Evolutionary conservation across 2,329 filamentous ascomycete genomes (phyloP), one percentile per base, ranked within the genome.

Genomic region (Acephala macrosclerotiorum): DNA sequence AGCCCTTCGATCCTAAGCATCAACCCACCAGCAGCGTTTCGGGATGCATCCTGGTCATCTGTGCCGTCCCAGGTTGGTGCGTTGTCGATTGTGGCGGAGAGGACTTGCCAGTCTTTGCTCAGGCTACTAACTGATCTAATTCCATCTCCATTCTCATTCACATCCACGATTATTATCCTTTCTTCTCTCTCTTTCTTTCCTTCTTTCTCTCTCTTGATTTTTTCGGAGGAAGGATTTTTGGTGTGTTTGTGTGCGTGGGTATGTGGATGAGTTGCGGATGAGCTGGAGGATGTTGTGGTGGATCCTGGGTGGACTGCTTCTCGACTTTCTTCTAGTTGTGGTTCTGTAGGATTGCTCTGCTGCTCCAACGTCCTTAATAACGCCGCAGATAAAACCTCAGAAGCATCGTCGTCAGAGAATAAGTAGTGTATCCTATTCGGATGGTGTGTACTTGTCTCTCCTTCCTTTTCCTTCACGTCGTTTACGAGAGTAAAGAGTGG

Each of bases 401-500:
- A 87, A n/a, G 60, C 66, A 75, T 97, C 94, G 79, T 98, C 96
- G 78, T 98, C 94, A 72, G 88, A 87, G 81, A 99, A 98, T 75
- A 98, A 86, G 80, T 98, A 98, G 80, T 95, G 93, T 1, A 97
- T 89, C 61, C 87, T 89, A 1, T 56, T 38, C 1, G 95, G 96
- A 77, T 98, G 94, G 73, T 93, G 85, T 68, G 93, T 91, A 5
- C 26, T 14, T 1, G 12, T 53, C 25, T 53, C 49, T 14, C 63
- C 61, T 14, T 18, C 20, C 9, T 51, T 61, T 12, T 18, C 20
- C 3, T 58, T 61, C 2, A 85, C 80, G 77, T 97, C 94, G 75
- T 92, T 89, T 70, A 98, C 84, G 49, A 97, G 83, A 0, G 93
- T 91, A 82, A 97, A 97, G 81, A 97, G 91, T 2, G 93, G 92